Base-by-base conservation (phyloP, 768 basidiomycete species). In the Leccinum arenicola region DNA sequence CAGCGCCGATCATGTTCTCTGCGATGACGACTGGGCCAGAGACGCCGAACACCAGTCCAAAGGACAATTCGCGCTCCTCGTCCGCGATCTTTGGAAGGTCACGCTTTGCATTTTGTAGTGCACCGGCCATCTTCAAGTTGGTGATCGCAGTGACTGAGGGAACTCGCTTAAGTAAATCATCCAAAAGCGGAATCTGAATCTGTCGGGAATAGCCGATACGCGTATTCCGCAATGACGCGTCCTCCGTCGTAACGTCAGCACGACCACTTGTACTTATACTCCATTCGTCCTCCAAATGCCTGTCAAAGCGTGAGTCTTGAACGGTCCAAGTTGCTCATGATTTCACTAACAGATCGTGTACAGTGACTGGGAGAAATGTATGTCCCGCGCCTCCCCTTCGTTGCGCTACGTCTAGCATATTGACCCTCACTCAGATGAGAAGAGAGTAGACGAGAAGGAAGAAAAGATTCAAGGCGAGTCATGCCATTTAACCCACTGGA, bases 281-380 rank as follows among this genome's bases (percentile, higher is more conserved):
- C 15, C 36, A 38, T 56, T 67, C 63, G 65, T 65, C 69, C 61
- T 68, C 60, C 54, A 77, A 54, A 97, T 98, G 96, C 83, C 96
- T 50, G 94, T 96, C 43, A 96, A 96, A 90, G 82, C 92, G 94
- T 96, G 73, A 78, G 95, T 83, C 15, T 25, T 21, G 33, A n/a
- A 48, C 21, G 52, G 25, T 51, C 43, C 21, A 9, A 23, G 21
- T 38, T 27, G 19, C 29, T 49, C 11, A 3, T 12, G n/a, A 25
- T 36, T n/a, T 38, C 35, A 36, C 64, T 71, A 14, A 67, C 55
- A 57, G 6, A 8, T 5, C n/a, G 57, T 21, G 14, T 59, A 17
- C 68, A 98, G 95, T 67, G 92, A 99, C 75, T 98, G 96, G 96
- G 96, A 99, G 77, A 98, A 98, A 77, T 98, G 95, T 96, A 70